Evolutionary conservation across 495 filamentous ascomycete genomes (phyloP), one percentile per base, ranked within the genome.

Genomic region (Oleoguttula mirabilis): DNA sequence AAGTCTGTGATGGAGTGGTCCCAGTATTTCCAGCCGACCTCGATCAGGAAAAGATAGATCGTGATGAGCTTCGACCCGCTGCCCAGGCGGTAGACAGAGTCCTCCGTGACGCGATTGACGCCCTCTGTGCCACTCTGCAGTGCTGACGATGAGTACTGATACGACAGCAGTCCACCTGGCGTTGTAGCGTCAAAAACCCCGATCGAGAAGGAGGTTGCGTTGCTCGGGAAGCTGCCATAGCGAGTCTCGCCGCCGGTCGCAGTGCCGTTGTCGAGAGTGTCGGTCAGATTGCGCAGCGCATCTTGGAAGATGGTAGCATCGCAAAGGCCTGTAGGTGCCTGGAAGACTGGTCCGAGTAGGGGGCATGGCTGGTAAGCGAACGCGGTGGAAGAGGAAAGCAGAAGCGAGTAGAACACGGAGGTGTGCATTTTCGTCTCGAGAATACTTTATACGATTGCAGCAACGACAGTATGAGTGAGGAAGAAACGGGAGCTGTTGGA

Each of bases 21-120:
- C 62, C 55, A 69, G 39, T 55, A 56, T 23, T 16, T 56, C 35
- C 58, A 66, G 22, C 55, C 65, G 42, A 60, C 67, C 51, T 59
- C 50, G 10, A 65, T 41, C 21, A 79, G 55, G 12, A 67, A 63
- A 0, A 64, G 50, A 32, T 71, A 60, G 1, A 68, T 62, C 0
- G 66, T 67, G 23, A 69, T 62, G 0, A 72, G 51, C 50, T 73
- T 72, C 8, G 66, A 67, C 7, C 71, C 58, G 34, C 70, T 72
- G 10, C 65, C 68, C 27, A 70, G 63, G 0, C 69, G 53, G 32
- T 60, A 71, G 0, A 72, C 59, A 1, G 67, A 66, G 34, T 70
- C 50, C 0, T 58, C 55, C 35, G 66, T 59, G 0, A 74, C 54
- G 4, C 54, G 58, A 5, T 42, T 55, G 5, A 63, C 57, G 1